Evolutionary conservation across 106 monocot genomes (phyloP), one percentile per base, ranked within the genome.

Genomic region (Phalaenopsis aphrodite): DNA sequence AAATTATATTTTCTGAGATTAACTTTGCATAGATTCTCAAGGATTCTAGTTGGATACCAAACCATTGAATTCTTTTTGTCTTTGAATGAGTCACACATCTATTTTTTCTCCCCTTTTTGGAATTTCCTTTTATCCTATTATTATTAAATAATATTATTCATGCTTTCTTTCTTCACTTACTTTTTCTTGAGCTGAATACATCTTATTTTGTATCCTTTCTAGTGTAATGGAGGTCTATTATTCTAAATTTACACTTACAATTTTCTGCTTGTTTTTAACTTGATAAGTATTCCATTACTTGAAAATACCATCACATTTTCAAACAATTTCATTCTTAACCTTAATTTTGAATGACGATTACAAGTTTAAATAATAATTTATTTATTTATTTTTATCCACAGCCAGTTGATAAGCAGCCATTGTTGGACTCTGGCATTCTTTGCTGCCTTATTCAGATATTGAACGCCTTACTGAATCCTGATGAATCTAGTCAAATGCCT

Each of bases 391-490:
- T 71, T 78, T 78, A 15, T 82, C 55, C 65, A 55, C 95, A 99
- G 99, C 78, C 88, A 80, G 79, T 84, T 81, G 95, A 99, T 86
- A 95, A 95, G 82, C 99, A 99, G 77, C 89, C 92, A 73, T 84
- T 99, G 68, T 85, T 99, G 93, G 99, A 99, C 86, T 93, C 99
- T 85, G 99, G 99, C 47, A 93, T 99, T 88, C 77, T 99, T 42
- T 89, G 95, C 82, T 99, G 93, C 79, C 99, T 99, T 79, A 91
- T 99, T 76, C 86, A 88, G 79, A 87, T 99, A 18, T 89, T 99
- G 42, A 88, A 90, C 86, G 87, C 94, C 18, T 85, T 99, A 78
- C 72, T 99, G 83, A 93, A 67, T 80, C 80, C 82, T 71, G 88
- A 92, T 73, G 89, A 90, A 21, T 74, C 78, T 41, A 82, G 82